Evolutionary conservation across 139 green algal genomes (phyloP).

Genomic region (Chlamydomonas eustigma): DNA sequence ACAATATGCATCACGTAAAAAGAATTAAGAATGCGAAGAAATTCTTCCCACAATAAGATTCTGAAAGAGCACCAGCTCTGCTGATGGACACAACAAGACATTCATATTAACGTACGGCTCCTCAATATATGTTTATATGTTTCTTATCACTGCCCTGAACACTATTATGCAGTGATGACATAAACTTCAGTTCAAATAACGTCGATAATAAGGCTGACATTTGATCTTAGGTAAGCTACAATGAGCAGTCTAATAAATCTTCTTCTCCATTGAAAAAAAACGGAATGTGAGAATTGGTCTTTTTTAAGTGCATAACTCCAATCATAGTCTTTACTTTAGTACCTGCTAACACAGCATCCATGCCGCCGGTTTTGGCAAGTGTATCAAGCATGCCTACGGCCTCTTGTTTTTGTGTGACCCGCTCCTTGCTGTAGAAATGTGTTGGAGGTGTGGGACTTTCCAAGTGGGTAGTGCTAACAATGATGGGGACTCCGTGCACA

Average conservation of each 20-base stretch:
- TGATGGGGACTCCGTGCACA: constrained; percentile 13
- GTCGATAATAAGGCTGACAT: too few species aligned
- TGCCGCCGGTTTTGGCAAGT: constrained; percentile 2
- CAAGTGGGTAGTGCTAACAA: constrained; percentile 53
- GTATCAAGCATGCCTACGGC: constrained; percentile 20
- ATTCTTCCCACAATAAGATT: too few species aligned
- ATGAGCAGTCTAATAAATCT: too few species aligned
- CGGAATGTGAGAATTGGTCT: neutral
- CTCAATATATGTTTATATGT: too few species aligned
- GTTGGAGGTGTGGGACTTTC: constrained; percentile 43
- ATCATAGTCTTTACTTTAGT: neutral
- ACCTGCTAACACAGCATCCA: constrained; percentile 17
- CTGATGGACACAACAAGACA: too few species aligned
- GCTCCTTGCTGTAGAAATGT: constrained; percentile 19
- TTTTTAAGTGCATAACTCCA: neutral
- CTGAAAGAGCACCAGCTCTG: too few species aligned
- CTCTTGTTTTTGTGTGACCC: constrained; percentile 31
- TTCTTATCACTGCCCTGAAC: too few species aligned
- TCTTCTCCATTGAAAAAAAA: neutral
- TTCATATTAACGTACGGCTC: too few species aligned
- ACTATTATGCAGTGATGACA: too few species aligned
- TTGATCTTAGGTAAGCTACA: too few species aligned
- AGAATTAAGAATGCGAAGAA: too few species aligned
- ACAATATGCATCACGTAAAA: constrained; percentile 2
- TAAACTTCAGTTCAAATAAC: too few species aligned